Conservation (phyloP, 140 eudicot species). For the Flaveria floridana region DNA sequence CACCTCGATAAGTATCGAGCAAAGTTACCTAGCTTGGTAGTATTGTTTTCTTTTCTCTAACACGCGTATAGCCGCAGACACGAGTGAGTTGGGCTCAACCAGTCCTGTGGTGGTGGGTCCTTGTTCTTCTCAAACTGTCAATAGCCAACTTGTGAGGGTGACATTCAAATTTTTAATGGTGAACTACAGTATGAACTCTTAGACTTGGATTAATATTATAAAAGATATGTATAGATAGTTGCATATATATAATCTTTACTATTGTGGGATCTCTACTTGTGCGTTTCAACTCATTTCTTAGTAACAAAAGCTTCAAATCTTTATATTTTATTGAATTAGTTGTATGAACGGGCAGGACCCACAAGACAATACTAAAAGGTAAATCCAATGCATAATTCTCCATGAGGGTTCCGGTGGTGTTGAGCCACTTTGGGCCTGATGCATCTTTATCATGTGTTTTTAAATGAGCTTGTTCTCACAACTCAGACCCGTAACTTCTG, state of each 20-base stretch:
- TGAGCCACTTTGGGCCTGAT: too few species aligned
- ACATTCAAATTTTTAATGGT: constrained; percentile 1
- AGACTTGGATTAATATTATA: background rate
- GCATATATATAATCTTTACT: background rate
- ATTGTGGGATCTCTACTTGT: background rate
- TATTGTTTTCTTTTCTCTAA: too few species aligned
- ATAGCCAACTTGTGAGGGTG: constrained; percentile 20
- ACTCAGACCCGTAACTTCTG: too few species aligned
- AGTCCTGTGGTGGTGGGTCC: background rate
- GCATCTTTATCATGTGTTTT: too few species aligned
- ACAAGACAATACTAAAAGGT: background rate
- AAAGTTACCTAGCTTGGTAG: too few species aligned
- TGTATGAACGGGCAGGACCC: constrained; percentile 3
- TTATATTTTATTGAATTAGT: background rate
- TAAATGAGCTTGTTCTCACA: too few species aligned
- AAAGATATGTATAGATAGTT: background rate
- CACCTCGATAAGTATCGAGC: too few species aligned
- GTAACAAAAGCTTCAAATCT: background rate
- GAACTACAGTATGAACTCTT: background rate
- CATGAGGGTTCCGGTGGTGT: too few species aligned
- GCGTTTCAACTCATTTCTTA: background rate
- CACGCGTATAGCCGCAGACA: too few species aligned
- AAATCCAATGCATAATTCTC: too few species aligned
- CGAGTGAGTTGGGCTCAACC: too few species aligned
- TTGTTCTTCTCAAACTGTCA: constrained; percentile 1